These are phyloP conservation scores for Phalaenopsis hybrid DNA, from an alignment of 116 monocot genomes.

Conservation along the genomic window DNA sequence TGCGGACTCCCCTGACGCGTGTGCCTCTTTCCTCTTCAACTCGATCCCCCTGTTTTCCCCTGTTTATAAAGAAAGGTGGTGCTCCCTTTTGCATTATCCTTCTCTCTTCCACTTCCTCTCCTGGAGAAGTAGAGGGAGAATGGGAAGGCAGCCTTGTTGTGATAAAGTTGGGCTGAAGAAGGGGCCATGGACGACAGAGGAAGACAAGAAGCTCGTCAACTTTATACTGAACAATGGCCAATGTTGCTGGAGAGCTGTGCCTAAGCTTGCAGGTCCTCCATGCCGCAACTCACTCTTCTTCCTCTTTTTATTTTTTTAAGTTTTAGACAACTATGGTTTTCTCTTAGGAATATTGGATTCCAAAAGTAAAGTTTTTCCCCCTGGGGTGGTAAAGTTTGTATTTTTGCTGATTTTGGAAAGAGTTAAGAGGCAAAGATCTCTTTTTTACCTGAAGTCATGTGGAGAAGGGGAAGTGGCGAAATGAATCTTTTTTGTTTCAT, in stretches of 20 bases:
- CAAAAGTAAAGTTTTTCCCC: not conserved
- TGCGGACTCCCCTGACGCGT: conserved; percentile 6
- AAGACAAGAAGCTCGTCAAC: conserved; percentile 41
- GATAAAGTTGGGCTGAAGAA: conserved; percentile 49
- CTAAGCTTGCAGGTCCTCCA: conserved; percentile 43
- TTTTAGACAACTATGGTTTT: not conserved
- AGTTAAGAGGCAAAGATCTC: not conserved
- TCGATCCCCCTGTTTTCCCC: not conserved
- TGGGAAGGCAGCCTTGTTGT: conserved; percentile 44
- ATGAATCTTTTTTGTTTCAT: not conserved
- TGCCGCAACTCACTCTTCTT: not conserved
- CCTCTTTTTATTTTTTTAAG: not conserved
- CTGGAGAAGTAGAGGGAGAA: not conserved
- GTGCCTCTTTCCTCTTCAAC: not conserved
- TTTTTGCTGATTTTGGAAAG: not conserved
- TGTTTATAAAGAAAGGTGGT: conserved; percentile 6
- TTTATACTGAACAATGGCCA: conserved; percentile 43
- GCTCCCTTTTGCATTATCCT: not conserved
- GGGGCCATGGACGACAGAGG: conserved; percentile 49
- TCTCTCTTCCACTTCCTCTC: not conserved
- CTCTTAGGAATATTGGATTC: not conserved
- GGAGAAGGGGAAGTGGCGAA: too few species aligned
- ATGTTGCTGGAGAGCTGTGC: conserved; percentile 47
- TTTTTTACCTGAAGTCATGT: too few species aligned
- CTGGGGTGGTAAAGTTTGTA: not conserved